Base-by-base conservation (phyloP, 148 eudicot species). In the Rhododendron molle region DNA sequence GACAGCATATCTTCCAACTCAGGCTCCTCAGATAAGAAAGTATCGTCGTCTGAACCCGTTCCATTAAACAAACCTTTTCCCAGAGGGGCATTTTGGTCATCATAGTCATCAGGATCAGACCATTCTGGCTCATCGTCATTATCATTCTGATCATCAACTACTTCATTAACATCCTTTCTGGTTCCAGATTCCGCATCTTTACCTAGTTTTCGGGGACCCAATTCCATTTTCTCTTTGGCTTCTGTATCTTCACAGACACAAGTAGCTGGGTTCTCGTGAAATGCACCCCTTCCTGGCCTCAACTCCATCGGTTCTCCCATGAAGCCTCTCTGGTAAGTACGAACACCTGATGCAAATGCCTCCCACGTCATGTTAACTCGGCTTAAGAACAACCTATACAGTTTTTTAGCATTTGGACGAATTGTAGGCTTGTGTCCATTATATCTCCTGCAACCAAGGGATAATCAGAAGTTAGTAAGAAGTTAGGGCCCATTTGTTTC, bases 401-500 rank as follows among this genome's bases (percentile, higher is more conserved):
- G 90, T 83, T 97, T 97, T 89, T 97, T 97, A 44, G 94, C 95
- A 91, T 97, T 97, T 30, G 99, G 99, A 32, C 99, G 98, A 76
- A 97, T 93, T 14, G 99, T 97, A 80, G 98, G 99, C 89, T 97
- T 97, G 88, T 97, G 99, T 43, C 98, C 98, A 85, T 92, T 91
- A 88, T 97, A 97, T 92, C 98, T 94, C 98, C 99, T 97, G 93
- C 69, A 88, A 86, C 49, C 18, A 26, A 43, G 49, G 36, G 14
- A 76, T 44, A 32, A 13, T 14, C 5, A 78, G 34, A 38, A 15
- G 77, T 28, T 52, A 56, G 38, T 36, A 36, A 81, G 15, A 78
- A 58, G 8, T 21, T 62, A 62, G 72, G 62, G 32, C 72, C 72
- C 14, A 13, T n/a, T 65, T 65, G 32, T 65, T 60, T 60, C 10